Evolutionary conservation across 495 filamentous ascomycete species (phyloP).

Genomic region (Xylaria nigripes): DNA sequence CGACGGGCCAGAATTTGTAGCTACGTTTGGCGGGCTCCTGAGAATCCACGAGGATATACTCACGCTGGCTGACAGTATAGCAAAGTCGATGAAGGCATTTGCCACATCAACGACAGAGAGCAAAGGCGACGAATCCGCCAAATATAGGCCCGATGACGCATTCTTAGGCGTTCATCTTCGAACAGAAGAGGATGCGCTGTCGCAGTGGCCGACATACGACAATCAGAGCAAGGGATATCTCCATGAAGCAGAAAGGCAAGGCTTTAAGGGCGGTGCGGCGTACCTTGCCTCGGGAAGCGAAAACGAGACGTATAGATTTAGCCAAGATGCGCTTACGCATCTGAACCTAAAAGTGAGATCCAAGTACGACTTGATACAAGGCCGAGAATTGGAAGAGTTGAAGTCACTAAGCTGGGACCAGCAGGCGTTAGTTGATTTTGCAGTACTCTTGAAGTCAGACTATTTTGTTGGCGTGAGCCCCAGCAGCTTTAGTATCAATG

Average conservation of each 20-base stretch:
- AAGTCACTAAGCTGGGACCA: slow-evolving; percentile 38
- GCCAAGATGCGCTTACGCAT: slow-evolving; percentile 11
- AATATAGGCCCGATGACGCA: not conserved
- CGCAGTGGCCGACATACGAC: slow-evolving; percentile 34
- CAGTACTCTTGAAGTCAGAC: slow-evolving; percentile 30
- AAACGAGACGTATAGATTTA: slow-evolving; percentile 29
- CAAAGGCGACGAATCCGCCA: not conserved
- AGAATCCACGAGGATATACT: slow-evolving; percentile 32
- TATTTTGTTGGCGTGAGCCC: slow-evolving; percentile 39
- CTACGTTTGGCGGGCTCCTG: slow-evolving; percentile 35
- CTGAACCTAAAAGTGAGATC: slow-evolving; percentile 22
- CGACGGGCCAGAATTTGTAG: slow-evolving; percentile 37
- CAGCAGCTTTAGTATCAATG: slow-evolving; percentile 40
- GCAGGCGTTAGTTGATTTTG: slow-evolving; percentile 37
- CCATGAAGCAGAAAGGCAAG: slow-evolving; percentile 16
- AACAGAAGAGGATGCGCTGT: slow-evolving; percentile 35
- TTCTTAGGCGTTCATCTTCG: slow-evolving; percentile 36
- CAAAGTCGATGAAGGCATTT: slow-evolving; percentile 22
- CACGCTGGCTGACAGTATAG: slow-evolving; percentile 22
- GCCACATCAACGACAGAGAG: slow-evolving; percentile 1
- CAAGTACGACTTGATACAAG: slow-evolving; percentile 28
- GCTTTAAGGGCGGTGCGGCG: slow-evolving; percentile 24
- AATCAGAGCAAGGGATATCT: slow-evolving; percentile 34
- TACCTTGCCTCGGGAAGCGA: slow-evolving; percentile 37
- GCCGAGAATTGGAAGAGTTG: slow-evolving; percentile 15